Base-by-base conservation (phyloP, 2,329 filamentous ascomycete species). In the Magnaporthiopsis incrustans region DNA sequence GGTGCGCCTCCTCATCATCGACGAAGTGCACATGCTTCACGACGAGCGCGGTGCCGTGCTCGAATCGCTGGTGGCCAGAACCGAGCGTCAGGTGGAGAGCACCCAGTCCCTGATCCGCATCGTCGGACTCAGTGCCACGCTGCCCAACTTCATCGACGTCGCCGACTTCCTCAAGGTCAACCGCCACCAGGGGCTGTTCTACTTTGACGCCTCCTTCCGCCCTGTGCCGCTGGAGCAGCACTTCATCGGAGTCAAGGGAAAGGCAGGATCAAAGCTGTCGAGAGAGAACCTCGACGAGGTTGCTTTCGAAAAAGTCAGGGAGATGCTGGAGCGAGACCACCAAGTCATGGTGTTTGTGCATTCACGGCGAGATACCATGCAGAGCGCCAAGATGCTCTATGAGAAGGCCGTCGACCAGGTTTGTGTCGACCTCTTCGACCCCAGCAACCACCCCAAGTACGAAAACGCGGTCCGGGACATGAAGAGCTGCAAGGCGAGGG, bases 261-360 rank as follows among this genome's bases (percentile, higher is more conserved):
- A 97, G 73, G 78, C 92, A 0, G 90, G 91, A 5, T 86, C 86
- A 30, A 95, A 89, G 72, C 85, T 88, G 66, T 93, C 91, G 11
- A 88, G 90, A 65, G 94, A 97, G 53, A 98, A 98, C 68, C 80
- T 99, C 33, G 95, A 99, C 69, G 83, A 83, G 30, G 88, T 92
- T 3, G 87, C 92, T 0, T 99, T 96, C 72, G 93, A 98, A 69
- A 99, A 99, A 73, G 92, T 97, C 60, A 89, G 88, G 69, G 90
- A 95, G 63, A 97, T 99, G 93, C 81, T 99, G 3, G 86, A 92
- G 72, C 81, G 82, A 65, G 93, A 91, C n/a, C 95, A 99, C 71
- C 95, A 99, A 74, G 85, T 99, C 68, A 99, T 99, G 96, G 94
- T 99, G 0, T 99, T 99, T 75, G 96, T 99, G 14, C 96, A 99